These are phyloP conservation scores for Botrytis medusae DNA, from an alignment of 2,329 filamentous ascomycete genomes.

Conservation along the genomic window DNA sequence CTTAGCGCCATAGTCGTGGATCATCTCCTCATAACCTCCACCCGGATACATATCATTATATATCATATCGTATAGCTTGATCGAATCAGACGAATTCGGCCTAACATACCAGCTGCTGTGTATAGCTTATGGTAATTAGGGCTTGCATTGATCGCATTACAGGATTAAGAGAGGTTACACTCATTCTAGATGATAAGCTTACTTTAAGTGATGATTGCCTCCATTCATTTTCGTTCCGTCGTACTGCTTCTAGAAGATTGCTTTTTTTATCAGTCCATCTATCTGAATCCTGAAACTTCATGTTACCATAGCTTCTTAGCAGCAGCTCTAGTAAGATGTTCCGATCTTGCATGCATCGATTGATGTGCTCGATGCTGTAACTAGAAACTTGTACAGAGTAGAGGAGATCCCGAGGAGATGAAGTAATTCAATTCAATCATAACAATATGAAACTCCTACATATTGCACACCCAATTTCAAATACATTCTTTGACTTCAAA, in stretches of 20 bases:
- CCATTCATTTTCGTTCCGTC: not conserved
- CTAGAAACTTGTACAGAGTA: not conserved
- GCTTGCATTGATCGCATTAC: conserved; percentile 11
- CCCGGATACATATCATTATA: conserved; percentile 16
- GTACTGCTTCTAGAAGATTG: conserved; percentile 20
- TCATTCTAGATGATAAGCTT: conserved; percentile 6
- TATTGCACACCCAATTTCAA: conserved; percentile 26
- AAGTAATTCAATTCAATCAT: conserved; percentile 11
- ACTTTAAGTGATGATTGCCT: conserved; percentile 8
- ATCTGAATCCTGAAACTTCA: conserved; percentile 3
- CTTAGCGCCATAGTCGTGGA: conserved; percentile 16
- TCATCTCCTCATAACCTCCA: conserved; percentile 13
- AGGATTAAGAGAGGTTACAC: not conserved
- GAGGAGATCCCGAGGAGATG: not conserved
- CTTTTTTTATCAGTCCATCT: not conserved
- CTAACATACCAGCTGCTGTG: not conserved
- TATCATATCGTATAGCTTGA: conserved; percentile 13
- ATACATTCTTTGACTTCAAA: conserved; percentile 32
- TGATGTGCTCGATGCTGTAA: not conserved
- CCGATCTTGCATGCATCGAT: conserved; percentile 20
- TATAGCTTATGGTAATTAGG: not conserved
- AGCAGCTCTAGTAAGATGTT: not conserved
- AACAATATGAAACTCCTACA: not conserved
- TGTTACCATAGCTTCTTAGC: not conserved
- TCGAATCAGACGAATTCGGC: not conserved